A percentile compares a stretch with the other conserved stretches of the same genome.
Conservation (phyloP, 306 rosid species). For the Comarum palustre region DNA sequence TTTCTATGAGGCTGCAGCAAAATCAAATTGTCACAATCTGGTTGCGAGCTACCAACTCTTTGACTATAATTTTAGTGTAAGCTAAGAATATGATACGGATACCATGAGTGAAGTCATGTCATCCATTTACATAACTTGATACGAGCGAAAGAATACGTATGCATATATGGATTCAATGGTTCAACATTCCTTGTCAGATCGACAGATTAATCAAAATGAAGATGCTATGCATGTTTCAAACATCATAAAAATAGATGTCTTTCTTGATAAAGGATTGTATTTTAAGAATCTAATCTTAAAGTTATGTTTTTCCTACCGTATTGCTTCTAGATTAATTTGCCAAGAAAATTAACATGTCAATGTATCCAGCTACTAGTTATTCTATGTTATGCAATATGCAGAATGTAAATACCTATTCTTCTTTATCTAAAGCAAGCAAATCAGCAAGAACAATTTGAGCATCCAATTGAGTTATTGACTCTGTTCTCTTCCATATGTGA, state of each 20-base stretch:
- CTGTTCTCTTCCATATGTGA: not conserved
- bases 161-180: not conserved
- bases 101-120: not conserved
- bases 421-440: not conserved
- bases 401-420: not conserved
- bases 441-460: not conserved
- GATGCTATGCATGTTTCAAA: not conserved
- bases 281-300: not conserved
- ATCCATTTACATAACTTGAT: not conserved
- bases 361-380: not conserved
- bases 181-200: not conserved
- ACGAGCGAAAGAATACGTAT: not conserved
- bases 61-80: not conserved
- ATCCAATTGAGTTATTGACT: not conserved
- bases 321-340: not conserved
- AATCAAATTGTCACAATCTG: not conserved
- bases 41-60: not conserved
- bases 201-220: not conserved
- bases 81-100: not conserved
- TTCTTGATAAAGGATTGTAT: not conserved
- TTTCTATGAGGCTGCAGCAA: constrained; percentile 30
- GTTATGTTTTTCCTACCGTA: not conserved
- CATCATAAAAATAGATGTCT: not conserved
- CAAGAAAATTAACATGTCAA: not conserved
- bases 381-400: not conserved